Evolutionary conservation across 1,284 basidiomycete genomes (phyloP), one percentile per base, ranked within the genome.

Genomic region (Irpex rosettiformis): DNA sequence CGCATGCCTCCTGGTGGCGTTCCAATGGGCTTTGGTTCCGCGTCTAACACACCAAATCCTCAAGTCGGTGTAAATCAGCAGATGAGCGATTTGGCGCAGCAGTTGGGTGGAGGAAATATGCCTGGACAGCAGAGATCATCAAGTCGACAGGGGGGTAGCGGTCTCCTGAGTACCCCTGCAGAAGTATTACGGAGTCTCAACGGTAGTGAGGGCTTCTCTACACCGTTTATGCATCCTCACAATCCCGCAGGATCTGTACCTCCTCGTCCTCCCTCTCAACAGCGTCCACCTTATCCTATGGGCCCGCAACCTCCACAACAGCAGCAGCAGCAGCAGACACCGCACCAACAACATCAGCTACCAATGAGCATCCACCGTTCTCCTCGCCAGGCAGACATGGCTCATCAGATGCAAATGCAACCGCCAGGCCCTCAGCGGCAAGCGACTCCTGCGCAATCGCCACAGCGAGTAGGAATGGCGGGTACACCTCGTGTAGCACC

Each of bases 131-230:
- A 68, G 21, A 64, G 61, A 1, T 69, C 75, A 21, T 65, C 72
- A 3, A 76, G 69, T 54, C 77, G 79, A 24, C 42, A 73, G 6
- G 48, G 48, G 10, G 24, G 22, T 25, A 24, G 48, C 10, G 66
- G 70, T 10, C 82, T 84, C 58, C 77, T 77, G 16, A 66, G 76
- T 21, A 86, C 85, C 2, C 84, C 86, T 6, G 82, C 84, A 5
- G 85, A 88, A 65, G 78, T 80, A 54, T 76, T 79, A 58, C 78
- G 79, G 54, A 72, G 77, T 57, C 81, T 84, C 53, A 67, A 69
- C 29, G 71, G 72, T 37, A 37, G 11, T 43, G 63, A 63, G 21
- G 63, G 61, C 48, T 76, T 73, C 58, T 54, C 64, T 47, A 29
- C 65, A 56, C 69, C 72, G 58, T 78, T 76, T 56, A 70, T 75